Conservation (phyloP, 2,329 filamentous ascomycete species). For the Chrysoporthe austroafricana region DNA sequence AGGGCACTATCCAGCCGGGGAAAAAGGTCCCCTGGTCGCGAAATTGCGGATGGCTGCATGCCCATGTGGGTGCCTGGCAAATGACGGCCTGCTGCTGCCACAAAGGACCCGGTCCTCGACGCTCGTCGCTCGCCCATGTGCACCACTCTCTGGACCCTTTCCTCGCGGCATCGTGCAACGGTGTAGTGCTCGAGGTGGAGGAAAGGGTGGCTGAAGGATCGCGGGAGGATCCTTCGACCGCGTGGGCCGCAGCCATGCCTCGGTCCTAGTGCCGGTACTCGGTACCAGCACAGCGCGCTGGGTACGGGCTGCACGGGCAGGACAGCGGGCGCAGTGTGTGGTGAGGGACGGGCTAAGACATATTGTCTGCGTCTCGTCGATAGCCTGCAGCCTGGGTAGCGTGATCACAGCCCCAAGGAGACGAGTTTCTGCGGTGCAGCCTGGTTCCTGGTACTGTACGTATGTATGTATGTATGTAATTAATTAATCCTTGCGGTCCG, state of each 20-base stretch:
- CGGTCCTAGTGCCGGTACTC: neutral
- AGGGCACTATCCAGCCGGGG: too few species aligned
- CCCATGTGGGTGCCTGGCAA: neutral
- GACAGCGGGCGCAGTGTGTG: too few species aligned
- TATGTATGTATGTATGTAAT: too few species aligned
- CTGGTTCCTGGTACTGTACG: too few species aligned
- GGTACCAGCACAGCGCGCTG: neutral
- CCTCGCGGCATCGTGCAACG: neutral
- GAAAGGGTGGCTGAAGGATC: neutral
- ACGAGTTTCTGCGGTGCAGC: too few species aligned
- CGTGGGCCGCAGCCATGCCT: neutral
- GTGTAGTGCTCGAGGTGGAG: neutral
- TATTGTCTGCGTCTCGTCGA: too few species aligned
- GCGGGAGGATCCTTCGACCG: conserved; percentile 1
- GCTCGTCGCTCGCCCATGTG: neutral
- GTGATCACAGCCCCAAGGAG: too few species aligned
- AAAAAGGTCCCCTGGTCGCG: neutral
- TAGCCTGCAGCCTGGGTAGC: too few species aligned
- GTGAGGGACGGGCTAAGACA: too few species aligned
- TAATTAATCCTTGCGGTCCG: neutral
- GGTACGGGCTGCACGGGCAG: neutral
- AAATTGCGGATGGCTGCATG: neutral
- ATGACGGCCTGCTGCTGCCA: neutral
- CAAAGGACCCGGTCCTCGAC: neutral
- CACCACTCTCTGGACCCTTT: neutral